Evolutionary conservation across 164 flowering plant species (phyloP).

Genomic region (Protea cynaroides): DNA sequence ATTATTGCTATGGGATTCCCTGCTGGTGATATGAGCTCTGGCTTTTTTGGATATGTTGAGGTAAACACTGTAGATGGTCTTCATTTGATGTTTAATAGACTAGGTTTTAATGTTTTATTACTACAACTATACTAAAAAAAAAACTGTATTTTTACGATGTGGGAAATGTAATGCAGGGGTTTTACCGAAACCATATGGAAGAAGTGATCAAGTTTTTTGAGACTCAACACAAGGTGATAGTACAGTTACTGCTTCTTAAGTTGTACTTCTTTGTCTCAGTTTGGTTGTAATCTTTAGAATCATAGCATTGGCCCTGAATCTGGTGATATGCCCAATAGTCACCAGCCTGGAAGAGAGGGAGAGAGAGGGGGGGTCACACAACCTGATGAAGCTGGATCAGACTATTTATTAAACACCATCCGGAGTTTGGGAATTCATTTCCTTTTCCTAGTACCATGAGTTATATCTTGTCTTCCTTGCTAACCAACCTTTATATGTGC

Average conservation of each 20-base stretch:
- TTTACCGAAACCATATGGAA: slow-evolving; percentile 97
- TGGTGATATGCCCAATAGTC: background rate
- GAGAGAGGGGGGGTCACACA: no score
- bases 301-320: no score
- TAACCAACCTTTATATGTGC: slow-evolving; percentile 16
- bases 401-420: no score
- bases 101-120: no score
- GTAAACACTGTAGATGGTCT: slow-evolving; percentile 23
- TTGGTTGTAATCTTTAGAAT: background rate
- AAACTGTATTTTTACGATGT: slow-evolving; percentile 5
- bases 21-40: slow-evolving; percentile 99
- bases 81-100: slow-evolving; percentile 3
- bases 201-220: slow-evolving; percentile 97
- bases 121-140: background rate
- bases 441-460: background rate
- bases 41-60: slow-evolving; percentile 96
- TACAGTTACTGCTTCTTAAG: background rate
- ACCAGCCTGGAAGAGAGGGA: no score
- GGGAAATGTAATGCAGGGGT: slow-evolving; percentile 56
- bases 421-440: background rate
- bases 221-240: slow-evolving; percentile 84
- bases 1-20: slow-evolving; percentile 99
- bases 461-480: background rate
- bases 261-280: background rate
- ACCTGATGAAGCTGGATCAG: no score